Base-by-base conservation (phyloP, 2,329 filamentous ascomycete genomes). In the Myriangium duriaei region DNA sequence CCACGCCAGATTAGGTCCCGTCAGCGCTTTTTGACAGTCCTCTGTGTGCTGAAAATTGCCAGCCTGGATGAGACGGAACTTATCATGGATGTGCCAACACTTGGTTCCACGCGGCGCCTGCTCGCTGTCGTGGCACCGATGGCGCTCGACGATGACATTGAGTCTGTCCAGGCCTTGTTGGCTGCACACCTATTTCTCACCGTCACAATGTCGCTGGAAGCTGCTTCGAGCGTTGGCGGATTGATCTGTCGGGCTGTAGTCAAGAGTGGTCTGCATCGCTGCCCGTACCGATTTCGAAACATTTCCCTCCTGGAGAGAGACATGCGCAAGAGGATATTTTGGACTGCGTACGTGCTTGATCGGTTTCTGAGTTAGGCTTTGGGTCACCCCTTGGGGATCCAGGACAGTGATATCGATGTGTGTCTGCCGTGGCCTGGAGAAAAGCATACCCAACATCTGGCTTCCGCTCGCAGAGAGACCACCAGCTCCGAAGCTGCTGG, bases 11-110 rank as follows among this genome's bases (percentile, higher is more conserved):
- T n/a, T n/a, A 55, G 53, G n/a, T 45, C 50, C 4, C 21, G 34
- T 34, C 35, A 41, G 16, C 57, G 54, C 29, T 47, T 57, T 4
- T 47, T 64, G 19, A 65, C 61, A 2, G 62, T 69, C 29, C 66
- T 69, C 44, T 67, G 67, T 37, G 57, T 70, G n/a, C 67, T 71
- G 46, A 67, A 66, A 35, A 58, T 71, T 11, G 65, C 64, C 2
- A 56, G 46, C 39, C 50, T 57, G 6, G 46, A 57, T n/a, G 49
- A 51, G 10, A 49, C 52, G 13, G 49, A 60, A 52, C 9, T 54
- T 51, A 24, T 63, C 66, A 14, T 24, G 32, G 51, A 56, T 26
- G 59, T 60, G 10, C 53, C 57, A 0, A 50, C 53, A 7, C n/a
- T n/a, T n/a, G n/a, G n/a, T n/a, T n/a, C n/a, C n/a, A n/a, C n/a